Conservation (phyloP, 768 basidiomycete species). For the Scleroderma citrinum region DNA sequence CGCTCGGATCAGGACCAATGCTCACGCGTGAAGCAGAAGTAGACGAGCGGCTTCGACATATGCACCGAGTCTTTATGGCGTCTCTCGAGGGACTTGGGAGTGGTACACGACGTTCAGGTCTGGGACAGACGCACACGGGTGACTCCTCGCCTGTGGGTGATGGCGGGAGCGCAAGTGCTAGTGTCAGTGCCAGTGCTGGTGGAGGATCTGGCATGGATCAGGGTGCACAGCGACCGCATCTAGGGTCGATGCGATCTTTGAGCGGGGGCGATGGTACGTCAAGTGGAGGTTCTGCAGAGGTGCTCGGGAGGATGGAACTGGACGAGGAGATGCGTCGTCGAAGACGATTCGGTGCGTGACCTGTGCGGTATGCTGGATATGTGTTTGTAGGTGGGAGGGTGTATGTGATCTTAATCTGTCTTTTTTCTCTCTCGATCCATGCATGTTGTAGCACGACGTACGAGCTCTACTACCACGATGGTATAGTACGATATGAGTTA, state of each 20-base stretch:
- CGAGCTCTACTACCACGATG: too few species aligned
- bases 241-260: conserved; percentile 28
- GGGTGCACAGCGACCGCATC: conserved; percentile 17
- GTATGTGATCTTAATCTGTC: too few species aligned
- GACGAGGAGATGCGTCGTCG: conserved; percentile 19
- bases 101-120: conserved; percentile 23
- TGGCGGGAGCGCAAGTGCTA: conserved; percentile 1
- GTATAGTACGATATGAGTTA: too few species aligned
- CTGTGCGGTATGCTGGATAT: too few species aligned
- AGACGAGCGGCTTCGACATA: conserved; percentile 53
- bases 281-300: conserved; percentile 30
- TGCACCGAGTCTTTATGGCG: conserved; percentile 64
- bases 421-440: not conserved
- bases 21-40: conserved; percentile 63
- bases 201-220: conserved; percentile 7
- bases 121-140: conserved; percentile 10
- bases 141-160: conserved; percentile 5
- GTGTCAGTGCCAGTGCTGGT: conserved; percentile 1
- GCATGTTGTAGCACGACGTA: too few species aligned
- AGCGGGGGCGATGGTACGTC: conserved; percentile 14
- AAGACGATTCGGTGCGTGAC: not conserved
- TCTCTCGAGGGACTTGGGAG: conserved; percentile 56
- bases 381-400: too few species aligned
- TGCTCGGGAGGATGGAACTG: conserved; percentile 33
- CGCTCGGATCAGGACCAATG: conserved; percentile 35